Conservation (phyloP, 306 rosid species). For the Malus asiatica region DNA sequence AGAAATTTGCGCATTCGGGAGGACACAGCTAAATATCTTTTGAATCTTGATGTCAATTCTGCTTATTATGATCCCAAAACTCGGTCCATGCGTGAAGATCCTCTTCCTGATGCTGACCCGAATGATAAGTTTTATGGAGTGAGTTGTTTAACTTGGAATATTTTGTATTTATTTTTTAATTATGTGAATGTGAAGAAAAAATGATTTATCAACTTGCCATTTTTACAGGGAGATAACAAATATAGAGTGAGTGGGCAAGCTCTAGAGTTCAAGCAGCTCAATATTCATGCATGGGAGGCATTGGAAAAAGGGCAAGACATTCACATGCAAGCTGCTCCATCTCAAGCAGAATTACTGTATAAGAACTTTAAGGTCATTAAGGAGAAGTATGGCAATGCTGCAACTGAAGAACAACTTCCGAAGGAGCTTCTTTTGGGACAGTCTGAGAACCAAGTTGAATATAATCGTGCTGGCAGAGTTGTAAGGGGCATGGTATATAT, state of each 20-base stretch:
- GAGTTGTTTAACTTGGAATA: conserved; percentile 1
- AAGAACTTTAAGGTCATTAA: conserved; percentile 45
- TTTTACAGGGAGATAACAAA: conserved; percentile 45
- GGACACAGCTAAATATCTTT: conserved; percentile 49
- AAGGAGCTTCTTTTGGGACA: conserved; percentile 58
- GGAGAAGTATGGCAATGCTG: conserved; percentile 62
- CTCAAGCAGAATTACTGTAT: conserved; percentile 57
- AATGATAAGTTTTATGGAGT: conserved; percentile 56
- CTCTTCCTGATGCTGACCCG: conserved; percentile 51
- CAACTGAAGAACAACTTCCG: conserved; percentile 41
- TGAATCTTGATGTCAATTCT: conserved; percentile 50
- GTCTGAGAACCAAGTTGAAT: conserved; percentile 54
- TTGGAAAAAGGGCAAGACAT: conserved; percentile 65
- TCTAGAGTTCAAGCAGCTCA: conserved; percentile 50
- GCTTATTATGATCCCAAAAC: conserved; percentile 54
- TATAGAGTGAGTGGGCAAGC: conserved; percentile 51
- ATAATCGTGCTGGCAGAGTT: conserved; percentile 57
- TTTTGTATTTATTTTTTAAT: neutral
- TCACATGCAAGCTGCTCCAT: conserved; percentile 63
- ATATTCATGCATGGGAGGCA: conserved; percentile 56
- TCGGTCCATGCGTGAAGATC: conserved; percentile 59
- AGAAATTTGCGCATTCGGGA: conserved; percentile 50
- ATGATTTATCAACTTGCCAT: neutral
- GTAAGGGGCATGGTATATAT: conserved; percentile 45
- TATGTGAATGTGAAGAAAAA: neutral